Base-by-base conservation (phyloP, 331 rosid species). In the Arachis monticola region DNA sequence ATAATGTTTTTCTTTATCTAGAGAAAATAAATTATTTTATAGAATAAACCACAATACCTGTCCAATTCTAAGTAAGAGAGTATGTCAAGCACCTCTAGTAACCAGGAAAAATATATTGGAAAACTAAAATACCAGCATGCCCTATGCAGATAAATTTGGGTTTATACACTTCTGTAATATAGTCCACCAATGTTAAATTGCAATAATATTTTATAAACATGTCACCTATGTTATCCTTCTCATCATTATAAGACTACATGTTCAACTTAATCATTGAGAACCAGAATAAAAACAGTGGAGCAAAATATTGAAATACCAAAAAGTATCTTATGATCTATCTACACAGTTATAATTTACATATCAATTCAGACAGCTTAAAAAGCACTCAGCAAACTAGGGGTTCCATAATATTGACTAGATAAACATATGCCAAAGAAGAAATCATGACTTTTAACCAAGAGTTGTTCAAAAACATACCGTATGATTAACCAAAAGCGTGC, bases 401-500 rank as follows among this genome's bases (percentile, higher is more conserved):
- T 45, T 70, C 62, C 10, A 5, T 42, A 64, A 64, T 65, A 38
- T 10, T 32, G 7, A 45, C 11, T 44, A 44, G 11, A n/a, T 41
- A 10, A 48, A 71, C 56, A 38, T 61, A 68, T 30, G 38, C 45
- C 2, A 3, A 61, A 9, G 68, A 53, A 2, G 12, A 41, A 50
- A 61, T 44, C 45, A 62, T n/a, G 4, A 41, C 8, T 64, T 60
- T 31, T 10, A 31, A 58, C 53, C 32, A 30, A 63, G 69, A 41
- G 45, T 57, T 57, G 5, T 42, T 68, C 14, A 14, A 38, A 70
- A 12, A 31, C 10, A 14, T 87, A 93, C 98, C 90, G 59, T 81
- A 77, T 72, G 88, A 70, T 91, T 91, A 67, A 91, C 72, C 78
- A 91, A 81, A 75, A 91, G 81, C 4, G 93, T 89, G 58, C 98